Evolutionary conservation across 192 early-diverging fungal species (phyloP).

Genomic region (Mortierella claussenii): DNA sequence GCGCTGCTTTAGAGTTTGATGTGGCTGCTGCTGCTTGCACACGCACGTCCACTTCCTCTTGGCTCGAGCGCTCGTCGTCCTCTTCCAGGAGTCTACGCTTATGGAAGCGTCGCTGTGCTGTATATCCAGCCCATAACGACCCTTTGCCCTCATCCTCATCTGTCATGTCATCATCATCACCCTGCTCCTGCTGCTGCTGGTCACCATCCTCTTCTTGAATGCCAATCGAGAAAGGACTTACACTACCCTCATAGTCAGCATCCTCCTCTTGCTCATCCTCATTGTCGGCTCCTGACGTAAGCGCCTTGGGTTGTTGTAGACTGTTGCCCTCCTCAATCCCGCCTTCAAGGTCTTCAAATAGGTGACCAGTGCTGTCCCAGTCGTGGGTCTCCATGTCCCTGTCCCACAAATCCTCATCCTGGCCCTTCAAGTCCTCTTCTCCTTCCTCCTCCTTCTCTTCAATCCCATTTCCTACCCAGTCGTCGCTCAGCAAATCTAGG

Average conservation of each 20-base stretch:
- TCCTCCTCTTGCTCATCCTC: neutral
- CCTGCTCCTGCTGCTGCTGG: neutral
- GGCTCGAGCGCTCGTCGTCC: neutral
- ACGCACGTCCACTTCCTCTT: neutral
- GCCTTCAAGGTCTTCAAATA: slow-evolving; percentile 45
- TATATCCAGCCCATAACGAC: neutral
- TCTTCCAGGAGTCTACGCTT: slow-evolving; percentile 11
- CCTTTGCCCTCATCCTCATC: slow-evolving; percentile 13
- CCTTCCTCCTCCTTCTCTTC: slow-evolving; percentile 1
- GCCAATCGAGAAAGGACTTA: neutral
- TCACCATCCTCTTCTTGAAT: neutral
- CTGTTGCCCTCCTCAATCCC: too few species aligned
- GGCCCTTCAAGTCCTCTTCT: slow-evolving; percentile 4
- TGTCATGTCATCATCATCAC: slow-evolving; percentile 1
- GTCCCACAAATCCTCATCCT: slow-evolving; percentile 40
- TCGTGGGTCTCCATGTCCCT: slow-evolving; percentile 30
- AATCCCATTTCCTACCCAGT: slow-evolving; percentile 24
- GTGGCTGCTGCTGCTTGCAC: neutral
- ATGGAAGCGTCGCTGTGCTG: slow-evolving; percentile 9
- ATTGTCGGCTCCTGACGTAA: too few species aligned
- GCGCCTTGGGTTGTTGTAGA: too few species aligned
- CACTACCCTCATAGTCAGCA: neutral
- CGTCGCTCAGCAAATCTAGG: too few species aligned
- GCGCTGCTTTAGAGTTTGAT: neutral
- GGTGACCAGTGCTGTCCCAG: slow-evolving; percentile 32